phyloP scores from a whole-genome alignment of 1,284 basidiomycete genomes.

The Amylostereum areolatum region DNA sequence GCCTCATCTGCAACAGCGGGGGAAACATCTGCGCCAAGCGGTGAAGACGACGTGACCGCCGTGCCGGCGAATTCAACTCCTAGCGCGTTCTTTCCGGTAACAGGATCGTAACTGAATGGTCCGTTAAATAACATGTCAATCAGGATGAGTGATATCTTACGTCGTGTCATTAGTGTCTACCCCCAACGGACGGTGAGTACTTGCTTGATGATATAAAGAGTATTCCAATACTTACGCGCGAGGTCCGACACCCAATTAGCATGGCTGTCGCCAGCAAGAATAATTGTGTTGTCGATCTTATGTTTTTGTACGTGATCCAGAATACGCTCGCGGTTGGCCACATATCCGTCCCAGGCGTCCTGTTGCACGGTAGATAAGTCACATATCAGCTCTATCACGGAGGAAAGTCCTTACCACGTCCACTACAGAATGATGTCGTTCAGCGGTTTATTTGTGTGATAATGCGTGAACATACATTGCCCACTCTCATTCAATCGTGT shows the following conservation, averaged over 20 bases:
- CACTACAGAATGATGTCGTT: conserved; percentile 7
- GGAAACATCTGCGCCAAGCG: conserved; percentile 40
- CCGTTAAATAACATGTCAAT: neutral
- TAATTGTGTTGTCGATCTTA: conserved; percentile 52
- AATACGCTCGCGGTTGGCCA: conserved; percentile 50
- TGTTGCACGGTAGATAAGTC: conserved; percentile 8
- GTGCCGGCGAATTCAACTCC: conserved; percentile 68
- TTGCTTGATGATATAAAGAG: too few relatives aligned
- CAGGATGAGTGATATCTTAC: conserved; percentile 19
- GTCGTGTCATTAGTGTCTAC: conserved; percentile 44
- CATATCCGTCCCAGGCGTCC: conserved; percentile 66
- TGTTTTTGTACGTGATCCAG: conserved; percentile 47
- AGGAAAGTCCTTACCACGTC: conserved; percentile 7
- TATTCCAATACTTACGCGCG: conserved; percentile 41
- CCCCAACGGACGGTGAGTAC: neutral
- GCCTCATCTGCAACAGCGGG: conserved; percentile 36
- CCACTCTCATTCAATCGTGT: conserved; percentile 38
- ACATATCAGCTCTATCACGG: neutral
- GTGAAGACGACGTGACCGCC: conserved; percentile 49
- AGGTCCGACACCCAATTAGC: conserved; percentile 60
- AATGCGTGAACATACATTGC: conserved; percentile 25
- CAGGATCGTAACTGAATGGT: conserved; percentile 41
- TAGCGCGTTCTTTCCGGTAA: conserved; percentile 47
- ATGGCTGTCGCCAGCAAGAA: conserved; percentile 62
- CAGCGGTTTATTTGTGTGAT: conserved; percentile 2